Conservation (phyloP, 352 stramenopile genomes). For the Pythium volutum region DNA sequence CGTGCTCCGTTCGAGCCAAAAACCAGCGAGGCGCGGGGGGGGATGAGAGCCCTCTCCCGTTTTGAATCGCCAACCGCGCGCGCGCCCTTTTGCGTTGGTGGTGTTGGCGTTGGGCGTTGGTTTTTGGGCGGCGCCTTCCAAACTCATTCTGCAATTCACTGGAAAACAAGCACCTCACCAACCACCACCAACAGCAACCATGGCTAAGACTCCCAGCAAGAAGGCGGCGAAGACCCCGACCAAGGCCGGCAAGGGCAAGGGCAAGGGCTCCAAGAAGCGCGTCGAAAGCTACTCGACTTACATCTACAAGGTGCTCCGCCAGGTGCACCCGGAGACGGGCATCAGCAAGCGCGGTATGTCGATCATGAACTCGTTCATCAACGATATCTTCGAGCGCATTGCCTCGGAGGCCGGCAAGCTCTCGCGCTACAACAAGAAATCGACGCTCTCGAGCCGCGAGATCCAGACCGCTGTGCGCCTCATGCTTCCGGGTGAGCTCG, state of each 20-base stretch:
- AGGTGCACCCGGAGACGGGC: constrained; percentile 96
- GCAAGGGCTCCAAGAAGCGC: constrained; percentile 83
- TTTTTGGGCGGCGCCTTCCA: neutral
- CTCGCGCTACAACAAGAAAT: constrained; percentile 99
- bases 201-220: constrained; percentile 97
- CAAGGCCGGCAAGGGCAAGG: constrained; percentile 78
- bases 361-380: constrained; percentile 99
- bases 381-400: constrained; percentile 99
- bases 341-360: constrained; percentile 98
- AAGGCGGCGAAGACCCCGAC: constrained; percentile 82
- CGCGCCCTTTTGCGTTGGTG: constrained; percentile 7
- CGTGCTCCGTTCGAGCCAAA: constrained; percentile 10
- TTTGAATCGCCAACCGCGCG: constrained; percentile 2
- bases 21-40: neutral
- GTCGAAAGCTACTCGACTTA: constrained; percentile 90
- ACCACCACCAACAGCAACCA: constrained; percentile 36
- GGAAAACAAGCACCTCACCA: constrained; percentile 18
- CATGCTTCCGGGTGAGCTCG: constrained; percentile 89
- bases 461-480: constrained; percentile 97
- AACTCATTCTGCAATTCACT: constrained; percentile 29
- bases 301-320: constrained; percentile 93
- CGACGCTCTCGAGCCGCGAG: constrained; percentile 94
- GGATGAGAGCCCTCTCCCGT: constrained; percentile 4
- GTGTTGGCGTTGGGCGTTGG: neutral
- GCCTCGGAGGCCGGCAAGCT: constrained; percentile 95